Base-by-base conservation (phyloP, 805 yeast species). In the Kuraishia ogatae region DNA sequence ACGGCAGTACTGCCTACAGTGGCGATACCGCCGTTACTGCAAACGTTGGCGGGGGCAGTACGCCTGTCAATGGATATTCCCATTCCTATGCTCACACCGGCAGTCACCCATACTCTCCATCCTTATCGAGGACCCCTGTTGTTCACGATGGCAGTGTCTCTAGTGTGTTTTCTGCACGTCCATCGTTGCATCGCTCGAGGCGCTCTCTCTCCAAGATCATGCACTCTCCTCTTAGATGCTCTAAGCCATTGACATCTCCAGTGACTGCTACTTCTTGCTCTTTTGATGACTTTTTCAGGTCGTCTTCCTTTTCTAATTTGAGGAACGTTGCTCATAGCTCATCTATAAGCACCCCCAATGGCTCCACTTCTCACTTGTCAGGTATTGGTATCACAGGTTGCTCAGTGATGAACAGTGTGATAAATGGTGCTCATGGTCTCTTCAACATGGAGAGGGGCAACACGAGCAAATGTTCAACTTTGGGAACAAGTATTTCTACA, bases 201-300 rank as follows among this genome's bases (percentile, higher is more conserved):
- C 22, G 49, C 5, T 47, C 22, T 6, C 15, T 22, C 15, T 21
- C 22, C 13, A 47, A 47, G 49, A 22, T 47, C 22, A 20, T 22
- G 24, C 19, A 22, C 21, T 47, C 49, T 21, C 49, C 49, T 21
- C 22, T 47, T 11, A 20, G 76, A 55, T 58, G 68, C 11, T 78
- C 83, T 19, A 78, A 78, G 64, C 84, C 83, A 19, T 64, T 80
- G 50, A 73, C 77, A 8, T 71, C 77, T 1, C 79, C 80, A 5
- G 64, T 76, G 19, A 66, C 73, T 23, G 64, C 71, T 13, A 23
- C 51, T 17, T 60, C 55, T n/a, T 64, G 69, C 24, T 63, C 70
- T 3, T 69, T 69, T 39, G 70, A 69, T 55, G 63, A 66, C 56
- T 69, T 69, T 51, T 69, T 69, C 57, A 59, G 70, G 48, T 69